A percentile compares a stretch with the other conserved stretches of the same genome.
Evolutionary conservation across 345 rosid species (phyloP).

Genomic region (Linum tenue): DNA sequence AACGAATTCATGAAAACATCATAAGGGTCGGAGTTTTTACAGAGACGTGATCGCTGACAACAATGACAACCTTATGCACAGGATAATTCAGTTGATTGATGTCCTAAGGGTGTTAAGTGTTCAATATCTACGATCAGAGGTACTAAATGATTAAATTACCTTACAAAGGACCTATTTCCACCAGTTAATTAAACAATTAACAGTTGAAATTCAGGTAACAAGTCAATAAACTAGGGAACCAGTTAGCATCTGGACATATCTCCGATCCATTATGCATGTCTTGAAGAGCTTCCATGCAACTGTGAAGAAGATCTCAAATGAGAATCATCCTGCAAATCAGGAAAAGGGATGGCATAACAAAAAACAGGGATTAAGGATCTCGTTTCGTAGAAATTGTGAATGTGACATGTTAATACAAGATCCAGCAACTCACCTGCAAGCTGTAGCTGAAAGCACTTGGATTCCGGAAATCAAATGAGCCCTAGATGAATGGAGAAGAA

Average conservation of each 20-base stretch:
- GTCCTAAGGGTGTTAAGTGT: too few relatives aligned
- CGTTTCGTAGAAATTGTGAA: too few relatives aligned
- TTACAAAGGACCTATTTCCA: background rate
- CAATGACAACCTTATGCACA: too few relatives aligned
- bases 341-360: background rate
- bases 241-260: background rate
- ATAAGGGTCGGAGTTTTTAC: too few relatives aligned
- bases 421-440: conserved; percentile 34
- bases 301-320: conserved; percentile 53
- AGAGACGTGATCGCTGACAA: too few relatives aligned
- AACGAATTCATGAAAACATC: too few relatives aligned
- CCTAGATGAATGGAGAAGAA: conserved; percentile 22
- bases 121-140: background rate
- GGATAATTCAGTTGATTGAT: too few relatives aligned
- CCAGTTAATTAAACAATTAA: too few relatives aligned
- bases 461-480: conserved; percentile 51
- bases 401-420: too few relatives aligned
- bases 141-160: background rate
- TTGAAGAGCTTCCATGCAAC: conserved; percentile 45
- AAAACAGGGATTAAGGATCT: too few relatives aligned
- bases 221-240: background rate
- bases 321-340: conserved; percentile 36
- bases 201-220: background rate
- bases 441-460: conserved; percentile 43
- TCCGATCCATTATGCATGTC: conserved; percentile 25